Conservation (phyloP, 495 filamentous ascomycete species). For the Podospora comata region DNA sequence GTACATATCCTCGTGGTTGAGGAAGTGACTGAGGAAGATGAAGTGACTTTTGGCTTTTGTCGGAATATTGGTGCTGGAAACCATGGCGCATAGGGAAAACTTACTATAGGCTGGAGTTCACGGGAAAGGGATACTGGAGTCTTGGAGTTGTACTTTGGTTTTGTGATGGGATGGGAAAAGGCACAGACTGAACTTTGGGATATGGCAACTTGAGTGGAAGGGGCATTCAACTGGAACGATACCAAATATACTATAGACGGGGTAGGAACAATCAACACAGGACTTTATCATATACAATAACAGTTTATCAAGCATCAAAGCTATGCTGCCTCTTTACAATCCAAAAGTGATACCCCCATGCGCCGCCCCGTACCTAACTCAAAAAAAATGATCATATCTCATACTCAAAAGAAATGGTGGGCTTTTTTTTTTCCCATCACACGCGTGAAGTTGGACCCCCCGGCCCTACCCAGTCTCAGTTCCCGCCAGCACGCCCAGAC, state of each 20-base stretch:
- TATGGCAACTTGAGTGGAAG: not conserved
- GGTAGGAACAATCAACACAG: not conserved
- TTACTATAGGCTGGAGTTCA: not conserved
- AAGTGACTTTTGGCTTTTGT: not conserved
- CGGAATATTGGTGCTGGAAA: not conserved
- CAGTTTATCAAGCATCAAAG: not conserved
- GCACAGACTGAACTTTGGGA: not conserved
- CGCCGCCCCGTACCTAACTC: not conserved
- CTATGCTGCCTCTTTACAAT: not conserved
- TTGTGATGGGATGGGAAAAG: not conserved
- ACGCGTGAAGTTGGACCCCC: not conserved
- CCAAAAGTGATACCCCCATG: not conserved
- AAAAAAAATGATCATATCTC: not conserved
- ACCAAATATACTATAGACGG: not conserved
- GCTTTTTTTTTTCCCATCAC: too few species aligned
- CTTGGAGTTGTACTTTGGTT: not conserved
- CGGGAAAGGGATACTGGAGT: not conserved
- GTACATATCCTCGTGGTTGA: not conserved
- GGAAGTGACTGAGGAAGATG: not conserved
- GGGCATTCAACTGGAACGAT: not conserved
- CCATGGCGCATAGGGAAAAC: not conserved
- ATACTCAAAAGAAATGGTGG: not conserved
- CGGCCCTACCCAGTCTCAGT: not conserved
- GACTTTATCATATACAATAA: not conserved
- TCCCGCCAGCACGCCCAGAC: not conserved